Evolutionary conservation across 768 basidiomycete species (phyloP).

Genomic region (Amanita muscaria): DNA sequence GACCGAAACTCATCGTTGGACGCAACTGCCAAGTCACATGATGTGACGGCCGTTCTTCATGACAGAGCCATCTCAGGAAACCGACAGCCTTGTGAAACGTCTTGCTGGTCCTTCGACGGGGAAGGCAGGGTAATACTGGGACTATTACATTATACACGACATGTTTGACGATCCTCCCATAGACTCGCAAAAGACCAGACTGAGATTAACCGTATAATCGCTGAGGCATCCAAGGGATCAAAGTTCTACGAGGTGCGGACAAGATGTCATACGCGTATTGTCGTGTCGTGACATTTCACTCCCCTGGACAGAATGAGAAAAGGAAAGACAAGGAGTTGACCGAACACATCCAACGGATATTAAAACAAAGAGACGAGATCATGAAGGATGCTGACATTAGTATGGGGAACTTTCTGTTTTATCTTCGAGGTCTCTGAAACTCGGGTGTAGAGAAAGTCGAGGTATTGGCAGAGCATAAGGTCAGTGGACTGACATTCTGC

Average conservation of each 20-base stretch:
- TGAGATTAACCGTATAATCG: conserved; percentile 83
- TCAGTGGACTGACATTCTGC: conserved; percentile 28
- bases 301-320: conserved; percentile 64
- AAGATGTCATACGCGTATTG: neutral
- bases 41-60: no score
- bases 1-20: conserved; percentile 33
- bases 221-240: conserved; percentile 86
- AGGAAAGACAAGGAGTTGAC: conserved; percentile 82
- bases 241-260: conserved; percentile 78
- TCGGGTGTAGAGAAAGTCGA: conserved; percentile 54
- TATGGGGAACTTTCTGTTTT: no score
- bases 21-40: neutral
- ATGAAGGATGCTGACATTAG: conserved; percentile 48
- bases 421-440: no score
- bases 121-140: conserved; percentile 84
- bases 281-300: conserved; percentile 5
- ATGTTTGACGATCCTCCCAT: neutral
- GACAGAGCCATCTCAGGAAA: conserved; percentile 54
- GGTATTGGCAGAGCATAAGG: conserved; percentile 57
- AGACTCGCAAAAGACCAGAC: conserved; percentile 70
- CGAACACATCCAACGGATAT: conserved; percentile 60
- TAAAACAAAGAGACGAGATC: conserved; percentile 54
- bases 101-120: conserved; percentile 84
- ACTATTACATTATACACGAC: neutral
- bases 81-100: conserved; percentile 63